A percentile compares a stretch with the other conserved stretches of the same genome.
phyloP scores from a whole-genome alignment of 1,284 basidiomycete genomes.

The Microbotryum violaceum region DNA sequence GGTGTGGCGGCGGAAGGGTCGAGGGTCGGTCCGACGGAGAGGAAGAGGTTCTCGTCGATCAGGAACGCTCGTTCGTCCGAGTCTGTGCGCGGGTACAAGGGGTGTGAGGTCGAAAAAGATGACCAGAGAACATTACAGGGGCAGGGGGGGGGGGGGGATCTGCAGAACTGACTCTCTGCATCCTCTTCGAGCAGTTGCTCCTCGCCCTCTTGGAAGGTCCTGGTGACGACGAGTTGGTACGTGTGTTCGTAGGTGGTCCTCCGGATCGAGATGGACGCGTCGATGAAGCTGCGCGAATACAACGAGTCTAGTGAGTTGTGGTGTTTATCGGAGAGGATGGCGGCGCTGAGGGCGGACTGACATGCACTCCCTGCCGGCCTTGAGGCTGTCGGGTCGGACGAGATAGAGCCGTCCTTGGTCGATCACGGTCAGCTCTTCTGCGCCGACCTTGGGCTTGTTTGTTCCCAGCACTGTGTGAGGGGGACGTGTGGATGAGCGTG shows the following conservation, averaged over 20 bases:
- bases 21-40: conserved; percentile 59
- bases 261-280: conserved; percentile 89
- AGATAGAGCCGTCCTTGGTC: conserved; percentile 86
- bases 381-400: conserved; percentile 79
- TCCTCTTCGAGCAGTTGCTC: conserved; percentile 89
- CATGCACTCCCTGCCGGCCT: conserved; percentile 96
- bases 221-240: conserved; percentile 92
- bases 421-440: conserved; percentile 84
- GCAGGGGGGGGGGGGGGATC: too few species aligned
- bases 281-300: conserved; percentile 64
- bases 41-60: conserved; percentile 78
- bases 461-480: too few species aligned
- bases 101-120: not conserved
- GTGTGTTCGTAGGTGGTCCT: conserved; percentile 72
- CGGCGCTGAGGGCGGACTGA: conserved; percentile 46
- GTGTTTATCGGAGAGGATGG: too few species aligned
- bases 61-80: conserved; percentile 79
- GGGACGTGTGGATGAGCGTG: too few species aligned
- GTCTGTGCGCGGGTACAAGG: conserved; percentile 3
- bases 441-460: not conserved
- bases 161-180: conserved; percentile 70
- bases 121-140: not conserved
- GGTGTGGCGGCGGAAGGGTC: conserved; percentile 51
- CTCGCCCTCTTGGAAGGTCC: conserved; percentile 92
- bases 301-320: not conserved